Evolutionary conservation across 1,284 basidiomycete genomes (phyloP), one percentile per base, ranked within the genome.

Genomic region (Porogramme epimiltina): DNA sequence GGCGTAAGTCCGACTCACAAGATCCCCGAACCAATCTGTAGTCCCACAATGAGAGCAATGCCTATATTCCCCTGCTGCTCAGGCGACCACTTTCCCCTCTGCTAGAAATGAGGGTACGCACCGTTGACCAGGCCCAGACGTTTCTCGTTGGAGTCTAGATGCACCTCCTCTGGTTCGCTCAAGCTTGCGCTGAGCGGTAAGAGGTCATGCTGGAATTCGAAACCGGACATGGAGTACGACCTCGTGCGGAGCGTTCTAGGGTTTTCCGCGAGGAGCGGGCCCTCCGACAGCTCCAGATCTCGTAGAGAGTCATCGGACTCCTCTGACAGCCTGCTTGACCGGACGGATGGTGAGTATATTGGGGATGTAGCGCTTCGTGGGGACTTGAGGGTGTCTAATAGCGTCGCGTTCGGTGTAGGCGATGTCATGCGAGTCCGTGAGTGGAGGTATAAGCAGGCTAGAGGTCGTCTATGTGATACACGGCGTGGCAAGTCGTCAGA

Each of bases 1-100:
- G 13, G 11, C 11, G 11, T 18, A 28, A 18, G 23, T 6, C 15
- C 1, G 3, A 52, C 57, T 51, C 42, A 59, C 90, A 97, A 97
- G 58, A 97, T 96, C 19, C 94, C 94, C 13, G 90, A 93, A 25
- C 93, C 93, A 67, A 95, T 92, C 82, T 95, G 92, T 55, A 85
- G 72, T 4, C 93, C 92, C 19, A 91, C 83, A 52, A 93, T 82
- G 41, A 95, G 74, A 24, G 89, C 92, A 62, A 95, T 82, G n/a
- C 89, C 93, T 91, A 62, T 20, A 42, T 22, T 9, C 22, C 15
- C 16, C 37, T n/a, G 15, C 13, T 36, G 22, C 33, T 51, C 38
- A 48, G 15, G 19, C 9, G 11, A 3, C 28, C 33, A 15, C 9
- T 20, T 9, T 22, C 23, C 22, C 20, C 34, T 16, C 20, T 6